These are phyloP conservation scores for Coccomyxa sp. DNA, from an alignment of 139 green algal species.

Conservation along the genomic window DNA sequence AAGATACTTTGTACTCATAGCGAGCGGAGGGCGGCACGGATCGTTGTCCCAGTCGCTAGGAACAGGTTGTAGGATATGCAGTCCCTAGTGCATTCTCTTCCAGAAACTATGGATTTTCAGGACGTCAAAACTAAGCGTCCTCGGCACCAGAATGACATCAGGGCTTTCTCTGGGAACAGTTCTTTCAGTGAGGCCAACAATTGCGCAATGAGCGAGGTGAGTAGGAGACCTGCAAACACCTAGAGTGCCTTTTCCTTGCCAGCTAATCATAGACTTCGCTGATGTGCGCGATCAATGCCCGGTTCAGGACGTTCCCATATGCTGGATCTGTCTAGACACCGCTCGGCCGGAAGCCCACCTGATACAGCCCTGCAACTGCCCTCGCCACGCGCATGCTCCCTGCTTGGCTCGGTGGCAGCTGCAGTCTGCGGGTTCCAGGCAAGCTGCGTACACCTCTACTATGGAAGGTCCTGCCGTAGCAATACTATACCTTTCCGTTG, in stretches of 20 bases:
- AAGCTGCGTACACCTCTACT: neutral
- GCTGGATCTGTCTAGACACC: constrained; percentile 81
- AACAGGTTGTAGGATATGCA: neutral
- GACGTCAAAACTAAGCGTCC: neutral
- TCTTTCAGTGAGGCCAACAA: neutral
- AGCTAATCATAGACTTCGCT: neutral
- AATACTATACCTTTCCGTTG: neutral
- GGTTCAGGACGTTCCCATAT: constrained; percentile 36
- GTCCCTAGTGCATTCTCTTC: neutral
- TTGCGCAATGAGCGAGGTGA: neutral
- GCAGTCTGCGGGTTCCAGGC: constrained; percentile 75
- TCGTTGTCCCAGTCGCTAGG: too few species aligned
- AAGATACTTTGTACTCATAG: too few species aligned
- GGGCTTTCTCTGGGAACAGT: constrained; percentile 1
- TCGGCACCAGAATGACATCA: constrained; percentile 5
- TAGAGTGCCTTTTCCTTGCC: neutral
- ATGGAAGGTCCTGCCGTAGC: neutral
- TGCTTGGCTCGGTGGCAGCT: constrained; percentile 84
- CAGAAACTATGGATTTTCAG: neutral
- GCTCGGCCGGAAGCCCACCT: constrained; percentile 26
- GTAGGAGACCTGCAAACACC: neutral
- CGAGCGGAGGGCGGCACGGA: too few species aligned
- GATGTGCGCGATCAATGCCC: neutral
- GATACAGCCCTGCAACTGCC: constrained; percentile 62
- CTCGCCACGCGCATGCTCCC: constrained; percentile 51